These are phyloP conservation scores for Ambrosia trifida DNA, from an alignment of 129 eudicot genomes.

Conservation along the genomic window DNA sequence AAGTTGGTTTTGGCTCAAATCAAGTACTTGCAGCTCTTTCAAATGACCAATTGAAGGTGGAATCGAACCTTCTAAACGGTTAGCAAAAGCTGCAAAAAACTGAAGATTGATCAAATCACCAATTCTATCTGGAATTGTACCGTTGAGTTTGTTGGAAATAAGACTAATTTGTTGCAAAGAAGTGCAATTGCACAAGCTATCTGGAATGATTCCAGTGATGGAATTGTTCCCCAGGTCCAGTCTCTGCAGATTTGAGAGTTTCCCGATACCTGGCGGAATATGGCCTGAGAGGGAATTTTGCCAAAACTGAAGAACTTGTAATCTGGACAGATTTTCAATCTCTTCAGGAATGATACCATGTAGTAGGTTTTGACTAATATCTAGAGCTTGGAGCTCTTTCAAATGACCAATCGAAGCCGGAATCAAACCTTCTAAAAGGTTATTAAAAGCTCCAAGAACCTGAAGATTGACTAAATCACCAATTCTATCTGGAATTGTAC, in stretches of 20 bases:
- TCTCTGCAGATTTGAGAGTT: conserved; percentile 37
- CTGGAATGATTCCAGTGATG: conserved; percentile 56
- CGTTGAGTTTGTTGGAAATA: conserved; percentile 53
- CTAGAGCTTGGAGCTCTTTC: conserved; percentile 44
- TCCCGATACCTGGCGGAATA: conserved; percentile 63
- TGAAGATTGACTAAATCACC: conserved; percentile 59
- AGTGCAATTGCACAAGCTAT: conserved; percentile 57
- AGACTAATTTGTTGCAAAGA: conserved; percentile 41
- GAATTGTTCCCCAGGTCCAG: conserved; percentile 58
- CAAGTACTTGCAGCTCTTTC: neutral
- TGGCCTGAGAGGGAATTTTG: conserved; percentile 58
- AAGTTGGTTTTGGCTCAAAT: conserved; percentile 20
- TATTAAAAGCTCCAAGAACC: conserved; percentile 45
- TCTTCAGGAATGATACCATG: neutral
- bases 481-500: conserved; percentile 55
- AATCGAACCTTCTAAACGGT: conserved; percentile 46
- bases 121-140: conserved; percentile 55
- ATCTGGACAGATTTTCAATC: neutral
- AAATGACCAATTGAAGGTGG: neutral
- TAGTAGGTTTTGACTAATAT: conserved; percentile 44
- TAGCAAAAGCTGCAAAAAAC: conserved; percentile 45
- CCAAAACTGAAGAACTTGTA: neutral
- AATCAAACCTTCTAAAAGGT: conserved; percentile 51
- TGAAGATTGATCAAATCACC: conserved; percentile 58
- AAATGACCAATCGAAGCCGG: conserved; percentile 65